Base-by-base conservation (phyloP, 345 rosid genomes). In the Cardiospermum halicacabum region DNA sequence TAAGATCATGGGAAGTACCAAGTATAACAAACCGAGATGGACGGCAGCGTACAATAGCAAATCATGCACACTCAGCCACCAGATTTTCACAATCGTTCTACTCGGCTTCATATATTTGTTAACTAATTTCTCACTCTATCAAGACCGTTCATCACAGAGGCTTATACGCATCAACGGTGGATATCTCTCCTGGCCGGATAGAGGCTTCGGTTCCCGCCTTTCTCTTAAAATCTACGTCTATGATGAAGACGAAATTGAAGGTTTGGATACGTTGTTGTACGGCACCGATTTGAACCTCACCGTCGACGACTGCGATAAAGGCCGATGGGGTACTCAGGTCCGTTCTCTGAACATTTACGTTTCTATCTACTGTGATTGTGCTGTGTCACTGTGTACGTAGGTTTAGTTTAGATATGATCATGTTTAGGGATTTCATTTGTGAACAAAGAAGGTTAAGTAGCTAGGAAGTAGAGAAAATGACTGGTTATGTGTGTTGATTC, bases 201-300 rank as follows among this genome's bases (percentile, higher is more conserved):
- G 72, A 53, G 78, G 84, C 16, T 76, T 64, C 27, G 78, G 80
- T 1, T 49, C 74, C 19, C 53, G 34, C 15, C 57, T 69, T 42
- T 66, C 74, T 49, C 67, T 80, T 47, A 80, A 74, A 73, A 77
- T 80, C 64, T 80, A 80, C 43, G 73, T 80, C 59, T 80, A 80
- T 30, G 77, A 77, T 12, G 81, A 80, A 67, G 48, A 64, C 12
- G 84, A 80, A 67, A 63, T 76, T 27, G 72, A 71, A 13, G 81
- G 72, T 19, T 66, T 80, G 70, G 71, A 67, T 34, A 61, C 66
- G 50, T 66, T 80, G 47, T 58, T 80, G 79, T 62, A 66, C 16
- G 84, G 84, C 21, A 67, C 62, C 28, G 81, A 67, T 24, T 71
- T 69, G 3, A 27, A 54, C 18, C 67, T 80, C 27, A 40, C 78